Conservation (phyloP, 1,139 yeast genomes). For the Hyphopichia burtonii region DNA sequence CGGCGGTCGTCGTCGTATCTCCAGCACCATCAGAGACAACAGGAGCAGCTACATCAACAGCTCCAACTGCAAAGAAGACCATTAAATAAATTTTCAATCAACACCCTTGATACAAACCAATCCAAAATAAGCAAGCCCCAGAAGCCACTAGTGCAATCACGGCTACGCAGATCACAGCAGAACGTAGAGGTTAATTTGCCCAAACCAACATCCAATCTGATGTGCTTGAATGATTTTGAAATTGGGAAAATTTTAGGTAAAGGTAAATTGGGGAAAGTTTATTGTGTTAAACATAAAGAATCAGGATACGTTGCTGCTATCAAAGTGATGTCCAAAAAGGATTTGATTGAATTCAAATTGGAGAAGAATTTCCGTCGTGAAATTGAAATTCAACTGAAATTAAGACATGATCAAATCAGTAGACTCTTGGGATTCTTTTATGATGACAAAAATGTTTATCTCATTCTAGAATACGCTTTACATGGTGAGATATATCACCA, state of each 20-base stretch:
- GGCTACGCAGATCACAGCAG: conserved; percentile 5
- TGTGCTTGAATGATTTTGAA: conserved; percentile 65
- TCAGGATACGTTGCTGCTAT: conserved; percentile 85
- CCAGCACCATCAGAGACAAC: not conserved
- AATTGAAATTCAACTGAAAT: conserved; percentile 81
- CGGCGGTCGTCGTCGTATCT: not conserved
- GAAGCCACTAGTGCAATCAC: not conserved
- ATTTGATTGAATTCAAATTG: conserved; percentile 70
- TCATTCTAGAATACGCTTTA: conserved; percentile 80
- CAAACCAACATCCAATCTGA: conserved; percentile 6
- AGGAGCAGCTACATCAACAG: not conserved
- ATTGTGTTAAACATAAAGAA: conserved; percentile 75
- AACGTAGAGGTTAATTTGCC: conserved; percentile 3
- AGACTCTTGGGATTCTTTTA: conserved; percentile 82
- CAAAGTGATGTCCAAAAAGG: conserved; percentile 85
- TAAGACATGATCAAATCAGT: conserved; percentile 77
- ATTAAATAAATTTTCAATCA: conserved; percentile 15
- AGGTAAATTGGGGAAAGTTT: conserved; percentile 91
- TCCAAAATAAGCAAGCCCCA: not conserved
- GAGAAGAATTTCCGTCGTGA: conserved; percentile 88
- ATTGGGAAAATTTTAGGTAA: conserved; percentile 87
- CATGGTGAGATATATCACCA: conserved; percentile 85
- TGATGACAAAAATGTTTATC: conserved; percentile 74
- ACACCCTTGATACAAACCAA: conserved; percentile 13
- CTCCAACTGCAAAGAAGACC: conserved; percentile 12